Evolutionary conservation across 495 filamentous ascomycete genomes (phyloP).

Genomic region (Polyplosphaeria fusca): DNA sequence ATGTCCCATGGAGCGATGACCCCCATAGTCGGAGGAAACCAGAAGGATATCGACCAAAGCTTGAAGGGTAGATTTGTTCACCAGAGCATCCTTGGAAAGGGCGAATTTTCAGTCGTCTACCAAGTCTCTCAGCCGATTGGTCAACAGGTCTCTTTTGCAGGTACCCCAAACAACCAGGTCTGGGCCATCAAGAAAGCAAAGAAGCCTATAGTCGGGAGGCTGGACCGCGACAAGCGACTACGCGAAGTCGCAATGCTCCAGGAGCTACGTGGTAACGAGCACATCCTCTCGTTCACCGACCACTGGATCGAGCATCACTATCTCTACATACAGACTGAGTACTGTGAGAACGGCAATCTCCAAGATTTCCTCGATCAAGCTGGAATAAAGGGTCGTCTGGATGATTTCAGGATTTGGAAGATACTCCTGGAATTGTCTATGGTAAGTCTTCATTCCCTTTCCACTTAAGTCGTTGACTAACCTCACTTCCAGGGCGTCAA

Average conservation of each 20-base stretch:
- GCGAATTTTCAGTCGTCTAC: conserved; percentile 92
- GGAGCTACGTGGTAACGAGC: conserved; percentile 68
- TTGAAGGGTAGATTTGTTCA: conserved; percentile 70
- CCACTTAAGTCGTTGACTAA: neutral
- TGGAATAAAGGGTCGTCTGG: conserved; percentile 77
- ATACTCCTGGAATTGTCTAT: conserved; percentile 77
- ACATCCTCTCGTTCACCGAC: conserved; percentile 75
- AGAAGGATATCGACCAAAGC: conserved; percentile 64
- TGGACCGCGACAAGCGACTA: conserved; percentile 73
- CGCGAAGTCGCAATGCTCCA: conserved; percentile 76
- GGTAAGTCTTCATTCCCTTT: conserved; percentile 51
- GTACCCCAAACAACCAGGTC: conserved; percentile 48
- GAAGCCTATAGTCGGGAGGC: conserved; percentile 67
- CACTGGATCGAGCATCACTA: conserved; percentile 79
- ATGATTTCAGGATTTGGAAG: conserved; percentile 99
- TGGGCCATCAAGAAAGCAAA: conserved; percentile 94
- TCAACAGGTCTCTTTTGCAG: conserved; percentile 6
- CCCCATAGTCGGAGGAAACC: conserved; percentile 46
- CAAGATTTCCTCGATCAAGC: conserved; percentile 74
- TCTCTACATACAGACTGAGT: conserved; percentile 96
- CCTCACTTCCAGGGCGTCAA: conserved; percentile 63
- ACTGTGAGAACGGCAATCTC: conserved; percentile 86
- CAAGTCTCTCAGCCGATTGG: conserved; percentile 56
- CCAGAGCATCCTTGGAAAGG: conserved; percentile 73
- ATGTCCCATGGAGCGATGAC: conserved; percentile 51